These are phyloP conservation scores for Gracilaria gracilis DNA, from an alignment of 23 red algal genomes.

Conservation along the genomic window DNA sequence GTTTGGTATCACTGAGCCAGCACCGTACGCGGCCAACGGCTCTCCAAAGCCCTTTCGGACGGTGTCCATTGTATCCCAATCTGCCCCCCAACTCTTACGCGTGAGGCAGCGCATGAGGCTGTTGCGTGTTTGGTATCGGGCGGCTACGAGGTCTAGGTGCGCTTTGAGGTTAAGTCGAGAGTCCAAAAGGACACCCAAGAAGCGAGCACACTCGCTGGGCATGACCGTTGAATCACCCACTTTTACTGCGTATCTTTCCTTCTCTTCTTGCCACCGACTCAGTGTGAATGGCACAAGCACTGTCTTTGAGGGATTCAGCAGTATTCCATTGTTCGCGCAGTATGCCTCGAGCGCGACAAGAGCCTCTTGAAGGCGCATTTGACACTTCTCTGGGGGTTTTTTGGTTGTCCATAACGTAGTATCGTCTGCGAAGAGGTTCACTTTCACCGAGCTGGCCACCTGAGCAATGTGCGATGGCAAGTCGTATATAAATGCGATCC, in stretches of 20 bases:
- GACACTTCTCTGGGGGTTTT: background rate
- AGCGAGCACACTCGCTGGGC: background rate
- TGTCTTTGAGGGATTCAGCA: background rate
- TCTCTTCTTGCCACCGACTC: background rate
- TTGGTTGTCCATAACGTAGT: background rate
- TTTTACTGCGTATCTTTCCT: background rate
- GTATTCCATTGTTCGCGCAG: background rate
- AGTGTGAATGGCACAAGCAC: background rate
- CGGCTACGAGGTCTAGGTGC: background rate
- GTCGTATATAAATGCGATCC: background rate
- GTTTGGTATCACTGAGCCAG: background rate
- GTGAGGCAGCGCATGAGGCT: background rate
- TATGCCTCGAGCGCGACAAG: background rate
- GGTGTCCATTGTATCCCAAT: background rate
- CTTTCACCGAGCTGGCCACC: background rate
- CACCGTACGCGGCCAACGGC: background rate
- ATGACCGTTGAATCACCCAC: background rate
- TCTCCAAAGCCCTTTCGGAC: background rate
- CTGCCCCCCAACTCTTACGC: background rate
- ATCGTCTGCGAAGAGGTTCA: background rate
- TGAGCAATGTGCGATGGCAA: background rate
- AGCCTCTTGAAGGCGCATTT: background rate
- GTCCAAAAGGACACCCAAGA: background rate
- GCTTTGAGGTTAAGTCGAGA: background rate
- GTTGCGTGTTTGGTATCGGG: background rate